A percentile compares a stretch with the other conserved stretches of the same genome.
phyloP scores from a whole-genome alignment of 2,329 filamentous ascomycete species.

The Rhynchosporium agropyri region DNA sequence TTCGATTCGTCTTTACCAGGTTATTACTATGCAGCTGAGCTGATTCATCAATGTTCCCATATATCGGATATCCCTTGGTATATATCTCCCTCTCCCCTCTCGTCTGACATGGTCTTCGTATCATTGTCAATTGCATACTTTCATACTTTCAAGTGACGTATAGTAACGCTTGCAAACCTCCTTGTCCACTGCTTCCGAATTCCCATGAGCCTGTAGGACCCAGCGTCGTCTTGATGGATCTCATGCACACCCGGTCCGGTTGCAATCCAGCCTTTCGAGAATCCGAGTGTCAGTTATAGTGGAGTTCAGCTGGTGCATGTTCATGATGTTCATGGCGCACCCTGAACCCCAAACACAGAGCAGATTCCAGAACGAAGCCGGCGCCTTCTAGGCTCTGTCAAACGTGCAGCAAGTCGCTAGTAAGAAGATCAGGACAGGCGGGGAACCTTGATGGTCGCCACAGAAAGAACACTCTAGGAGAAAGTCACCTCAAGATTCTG shows the following conservation, averaged over 20 bases:
- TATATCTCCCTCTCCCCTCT: not conserved
- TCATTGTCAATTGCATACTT: conserved; percentile 3
- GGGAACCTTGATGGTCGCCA: conserved; percentile 1
- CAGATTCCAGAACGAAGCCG: too few species aligned
- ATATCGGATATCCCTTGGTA: not conserved
- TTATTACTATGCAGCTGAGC: not conserved
- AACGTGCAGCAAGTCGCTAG: not conserved
- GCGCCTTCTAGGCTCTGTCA: not conserved
- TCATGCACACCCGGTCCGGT: too few species aligned
- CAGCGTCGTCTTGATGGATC: not conserved
- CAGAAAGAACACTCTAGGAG: not conserved
- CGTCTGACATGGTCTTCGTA: not conserved
- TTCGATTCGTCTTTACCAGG: not conserved
- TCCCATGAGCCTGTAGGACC: not conserved
- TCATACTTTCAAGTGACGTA: conserved; percentile 8
- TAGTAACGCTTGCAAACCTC: not conserved
- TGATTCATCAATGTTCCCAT: not conserved
- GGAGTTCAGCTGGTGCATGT: not conserved
- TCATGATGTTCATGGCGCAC: too few species aligned
- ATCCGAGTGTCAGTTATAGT: not conserved
- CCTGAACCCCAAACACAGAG: too few species aligned
- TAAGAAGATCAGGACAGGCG: not conserved
- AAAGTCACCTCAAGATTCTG: not conserved
- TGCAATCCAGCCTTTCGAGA: not conserved
- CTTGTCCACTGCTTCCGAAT: not conserved